A percentile compares a stretch with the other conserved stretches of the same genome.
phyloP scores from a whole-genome alignment of 164 flowering plant genomes.

The Sextonia rubra region DNA sequence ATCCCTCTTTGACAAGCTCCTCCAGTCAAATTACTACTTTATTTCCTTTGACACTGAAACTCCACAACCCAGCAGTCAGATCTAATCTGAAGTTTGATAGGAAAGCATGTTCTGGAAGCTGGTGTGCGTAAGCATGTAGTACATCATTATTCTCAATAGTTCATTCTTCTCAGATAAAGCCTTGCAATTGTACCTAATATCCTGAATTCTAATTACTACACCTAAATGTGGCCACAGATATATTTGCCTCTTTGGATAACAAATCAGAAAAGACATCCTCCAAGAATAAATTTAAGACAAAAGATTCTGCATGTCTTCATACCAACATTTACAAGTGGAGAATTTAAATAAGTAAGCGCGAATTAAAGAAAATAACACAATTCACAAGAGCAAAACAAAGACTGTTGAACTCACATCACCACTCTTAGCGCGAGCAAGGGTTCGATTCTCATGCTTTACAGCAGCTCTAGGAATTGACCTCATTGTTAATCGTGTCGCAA shows the following conservation, averaged over 20 bases:
- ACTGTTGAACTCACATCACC: conserved; percentile 33
- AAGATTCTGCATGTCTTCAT: not conserved
- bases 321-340: not conserved
- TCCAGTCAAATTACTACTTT: too few relatives aligned
- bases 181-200: too few relatives aligned
- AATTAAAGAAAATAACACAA: not conserved
- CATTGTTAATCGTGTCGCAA: conserved; percentile 21
- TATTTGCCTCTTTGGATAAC: not conserved
- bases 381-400: not conserved
- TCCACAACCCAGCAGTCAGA: too few relatives aligned
- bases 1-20: too few relatives aligned
- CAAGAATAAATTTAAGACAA: not conserved
- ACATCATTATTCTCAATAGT: too few relatives aligned
- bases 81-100: too few relatives aligned
- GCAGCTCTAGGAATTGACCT: conserved; percentile 18
- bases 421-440: conserved; percentile 22
- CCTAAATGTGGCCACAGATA: not conserved
- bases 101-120: too few relatives aligned
- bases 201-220: too few relatives aligned
- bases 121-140: too few relatives aligned
- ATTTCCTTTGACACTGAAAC: too few relatives aligned
- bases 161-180: too few relatives aligned
- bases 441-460: conserved; percentile 21
- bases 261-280: not conserved
- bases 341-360: not conserved